These are phyloP conservation scores for Kodamaea kakaduensis DNA, from an alignment of 805 yeast genomes.

Conservation along the genomic window DNA sequence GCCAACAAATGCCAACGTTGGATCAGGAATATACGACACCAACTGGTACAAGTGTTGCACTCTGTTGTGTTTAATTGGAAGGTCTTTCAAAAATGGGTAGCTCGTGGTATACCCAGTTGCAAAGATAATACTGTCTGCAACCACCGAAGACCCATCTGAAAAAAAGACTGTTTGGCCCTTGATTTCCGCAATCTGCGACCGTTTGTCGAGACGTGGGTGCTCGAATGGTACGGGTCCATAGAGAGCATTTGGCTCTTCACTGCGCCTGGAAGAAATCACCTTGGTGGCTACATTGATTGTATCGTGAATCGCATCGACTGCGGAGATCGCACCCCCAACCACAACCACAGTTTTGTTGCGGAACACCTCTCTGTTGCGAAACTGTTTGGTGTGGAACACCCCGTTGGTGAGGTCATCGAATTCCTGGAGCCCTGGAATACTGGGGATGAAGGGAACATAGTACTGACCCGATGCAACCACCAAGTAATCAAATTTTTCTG, in stretches of 20 bases:
- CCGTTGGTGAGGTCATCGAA: constrained; percentile 13
- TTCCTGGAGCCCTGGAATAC: constrained; percentile 16
- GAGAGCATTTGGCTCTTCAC: constrained; percentile 5
- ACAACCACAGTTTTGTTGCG: constrained; percentile 18
- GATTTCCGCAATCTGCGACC: constrained; percentile 9
- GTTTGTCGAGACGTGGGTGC: constrained; percentile 10
- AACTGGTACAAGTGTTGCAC: constrained; percentile 30
- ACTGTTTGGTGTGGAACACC: constrained; percentile 20
- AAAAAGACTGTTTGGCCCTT: constrained; percentile 17
- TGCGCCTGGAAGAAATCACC: constrained; percentile 19
- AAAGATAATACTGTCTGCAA: constrained; percentile 19
- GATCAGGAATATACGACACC: constrained; percentile 30
- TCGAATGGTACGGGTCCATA: constrained; percentile 11
- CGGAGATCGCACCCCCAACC: constrained; percentile 17
- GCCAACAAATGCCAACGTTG: constrained; percentile 32
- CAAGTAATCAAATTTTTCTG: constrained; percentile 17
- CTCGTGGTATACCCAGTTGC: constrained; percentile 25
- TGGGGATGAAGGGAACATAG: constrained; percentile 20
- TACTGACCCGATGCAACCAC: constrained; percentile 22
- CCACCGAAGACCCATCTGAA: constrained; percentile 16
- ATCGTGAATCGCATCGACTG: constrained; percentile 18
- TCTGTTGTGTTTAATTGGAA: constrained; percentile 24
- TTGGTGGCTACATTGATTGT: constrained; percentile 16
- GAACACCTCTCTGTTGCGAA: constrained; percentile 15
- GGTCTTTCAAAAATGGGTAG: constrained; percentile 20